Conservation (phyloP, 1,139 yeast genomes). For the Tardiomyces digboiensis region DNA sequence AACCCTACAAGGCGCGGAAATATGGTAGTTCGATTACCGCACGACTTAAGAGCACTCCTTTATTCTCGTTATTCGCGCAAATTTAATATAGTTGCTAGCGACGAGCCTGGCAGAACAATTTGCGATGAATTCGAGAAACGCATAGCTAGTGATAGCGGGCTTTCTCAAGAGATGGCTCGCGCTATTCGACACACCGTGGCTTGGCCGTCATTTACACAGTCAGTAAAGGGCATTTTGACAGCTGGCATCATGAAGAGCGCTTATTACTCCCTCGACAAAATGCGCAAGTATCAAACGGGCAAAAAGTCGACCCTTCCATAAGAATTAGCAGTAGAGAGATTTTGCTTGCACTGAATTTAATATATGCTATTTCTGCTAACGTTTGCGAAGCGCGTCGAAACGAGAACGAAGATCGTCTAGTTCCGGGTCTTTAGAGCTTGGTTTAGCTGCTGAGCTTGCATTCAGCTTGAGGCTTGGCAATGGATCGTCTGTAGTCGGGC, state of each 20-base stretch:
- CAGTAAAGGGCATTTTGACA: constrained; percentile 72
- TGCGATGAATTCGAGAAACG: constrained; percentile 26
- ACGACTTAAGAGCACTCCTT: constrained; percentile 39
- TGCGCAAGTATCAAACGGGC: constrained; percentile 7
- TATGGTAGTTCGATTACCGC: constrained; percentile 39
- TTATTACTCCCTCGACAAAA: constrained; percentile 72
- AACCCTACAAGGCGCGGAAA: constrained; percentile 27
- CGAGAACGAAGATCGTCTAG: neutral
- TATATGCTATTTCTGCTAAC: neutral
- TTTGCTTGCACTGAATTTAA: neutral
- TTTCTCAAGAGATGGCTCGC: constrained; percentile 32
- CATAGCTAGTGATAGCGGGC: constrained; percentile 33
- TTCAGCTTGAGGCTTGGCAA: neutral
- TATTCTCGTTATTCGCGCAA: constrained; percentile 33
- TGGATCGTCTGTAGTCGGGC: neutral
- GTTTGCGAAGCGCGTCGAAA: neutral
- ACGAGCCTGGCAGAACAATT: constrained; percentile 13
- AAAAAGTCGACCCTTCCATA: too few species aligned
- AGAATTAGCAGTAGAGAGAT: too few species aligned
- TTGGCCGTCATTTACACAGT: constrained; percentile 64
- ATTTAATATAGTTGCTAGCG: constrained; percentile 12
- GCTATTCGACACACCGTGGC: constrained; percentile 53
- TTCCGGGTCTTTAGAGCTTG: too few species aligned
- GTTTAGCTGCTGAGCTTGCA: neutral
- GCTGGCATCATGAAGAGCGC: constrained; percentile 74